These are phyloP conservation scores for Lactarius psammicola DNA, from an alignment of 768 basidiomycete species.

Conservation along the genomic window DNA sequence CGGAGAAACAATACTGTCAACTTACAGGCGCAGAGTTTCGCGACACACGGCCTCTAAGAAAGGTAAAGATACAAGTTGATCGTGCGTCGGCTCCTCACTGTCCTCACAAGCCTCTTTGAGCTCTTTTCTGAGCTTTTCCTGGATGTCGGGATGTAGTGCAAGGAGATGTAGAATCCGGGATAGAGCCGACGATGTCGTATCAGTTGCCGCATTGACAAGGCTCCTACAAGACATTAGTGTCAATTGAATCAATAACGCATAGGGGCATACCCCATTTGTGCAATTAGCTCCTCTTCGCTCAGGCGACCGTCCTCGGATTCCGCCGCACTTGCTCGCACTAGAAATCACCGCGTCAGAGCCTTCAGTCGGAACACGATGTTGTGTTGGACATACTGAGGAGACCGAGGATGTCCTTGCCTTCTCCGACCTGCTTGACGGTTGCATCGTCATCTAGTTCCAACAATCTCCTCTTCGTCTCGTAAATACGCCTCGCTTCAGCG, in stretches of 20 bases:
- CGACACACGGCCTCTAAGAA: conserved; percentile 33
- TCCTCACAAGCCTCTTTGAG: conserved; percentile 1
- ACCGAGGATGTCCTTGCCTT: neutral
- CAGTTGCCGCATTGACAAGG: conserved; percentile 23
- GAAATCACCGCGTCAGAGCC: neutral
- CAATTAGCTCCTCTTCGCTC: conserved; percentile 40
- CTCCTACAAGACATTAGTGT: conserved; percentile 10
- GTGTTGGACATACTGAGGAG: neutral
- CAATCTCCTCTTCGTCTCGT: conserved; percentile 39
- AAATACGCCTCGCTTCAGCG: conserved; percentile 38
- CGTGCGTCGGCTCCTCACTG: conserved; percentile 33
- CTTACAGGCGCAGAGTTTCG: conserved; percentile 11
- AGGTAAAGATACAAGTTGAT: conserved; percentile 35
- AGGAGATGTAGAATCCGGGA: neutral
- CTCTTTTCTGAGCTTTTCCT: neutral
- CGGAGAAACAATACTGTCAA: neutral
- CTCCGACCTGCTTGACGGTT: neutral
- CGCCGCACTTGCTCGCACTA: conserved; percentile 35
- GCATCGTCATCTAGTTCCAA: conserved; percentile 32
- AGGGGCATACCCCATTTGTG: conserved; percentile 37
- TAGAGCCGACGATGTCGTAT: neutral
- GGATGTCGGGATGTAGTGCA: neutral
- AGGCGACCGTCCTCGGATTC: conserved; percentile 32
- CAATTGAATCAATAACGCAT: neutral
- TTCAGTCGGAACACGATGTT: neutral